phyloP scores from a whole-genome alignment of 345 rosid species.

The Balakata baccata region DNA sequence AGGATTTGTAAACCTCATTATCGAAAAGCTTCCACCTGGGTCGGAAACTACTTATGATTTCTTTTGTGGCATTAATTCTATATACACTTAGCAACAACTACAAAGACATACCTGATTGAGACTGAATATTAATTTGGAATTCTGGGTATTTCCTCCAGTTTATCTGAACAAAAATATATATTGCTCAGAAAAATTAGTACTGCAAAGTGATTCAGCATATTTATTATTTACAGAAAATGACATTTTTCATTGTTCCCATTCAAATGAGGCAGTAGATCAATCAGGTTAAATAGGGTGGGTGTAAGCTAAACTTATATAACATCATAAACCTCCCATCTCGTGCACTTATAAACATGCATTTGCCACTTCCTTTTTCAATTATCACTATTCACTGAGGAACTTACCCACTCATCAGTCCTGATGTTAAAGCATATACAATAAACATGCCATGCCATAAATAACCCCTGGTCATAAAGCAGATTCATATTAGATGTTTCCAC shows the following conservation, averaged over 20 bases:
- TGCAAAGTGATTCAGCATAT: not conserved
- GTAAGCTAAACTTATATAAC: too few species aligned
- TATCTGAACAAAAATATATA: conserved; percentile 30
- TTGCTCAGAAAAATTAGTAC: not conserved
- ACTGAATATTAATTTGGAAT: conserved; percentile 34
- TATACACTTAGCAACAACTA: conserved; percentile 1
- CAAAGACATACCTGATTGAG: conserved; percentile 38
- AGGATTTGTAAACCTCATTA: conserved; percentile 41
- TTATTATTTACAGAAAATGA: not conserved
- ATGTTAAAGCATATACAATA: conserved; percentile 62
- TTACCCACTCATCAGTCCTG: conserved; percentile 73
- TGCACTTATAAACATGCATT: too few species aligned
- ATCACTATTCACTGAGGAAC: conserved; percentile 16
- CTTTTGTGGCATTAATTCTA: not conserved
- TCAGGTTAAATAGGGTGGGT: too few species aligned
- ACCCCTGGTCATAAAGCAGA: conserved; percentile 31
- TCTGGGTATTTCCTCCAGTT: conserved; percentile 68
- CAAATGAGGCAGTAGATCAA: too few species aligned
- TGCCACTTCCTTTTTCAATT: not conserved
- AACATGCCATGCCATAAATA: conserved; percentile 54
- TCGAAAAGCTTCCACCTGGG: conserved; percentile 33
- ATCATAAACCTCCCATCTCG: too few species aligned
- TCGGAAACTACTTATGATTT: not conserved
- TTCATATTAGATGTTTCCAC: not conserved
- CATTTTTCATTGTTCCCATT: not conserved